Evolutionary conservation across 2,329 filamentous ascomycete genomes (phyloP), one percentile per base, ranked within the genome.

Genomic region (Basipetospora chlamydospora): DNA sequence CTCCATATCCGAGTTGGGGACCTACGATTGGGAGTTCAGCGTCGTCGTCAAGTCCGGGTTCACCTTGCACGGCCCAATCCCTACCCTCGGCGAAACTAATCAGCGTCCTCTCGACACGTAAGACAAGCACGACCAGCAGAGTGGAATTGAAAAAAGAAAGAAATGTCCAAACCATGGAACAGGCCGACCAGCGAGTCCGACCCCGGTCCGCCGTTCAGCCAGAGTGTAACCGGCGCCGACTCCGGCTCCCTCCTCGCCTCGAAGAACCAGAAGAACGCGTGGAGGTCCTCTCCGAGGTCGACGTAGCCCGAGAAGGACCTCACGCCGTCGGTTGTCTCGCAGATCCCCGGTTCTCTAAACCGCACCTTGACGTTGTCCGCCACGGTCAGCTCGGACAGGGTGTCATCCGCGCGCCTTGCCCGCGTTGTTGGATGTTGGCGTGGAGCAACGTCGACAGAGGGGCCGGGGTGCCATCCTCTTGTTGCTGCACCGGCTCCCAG

Each of bases 121-220:
- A n/a, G n/a, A n/a, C n/a, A n/a, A n/a, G n/a, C n/a, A n/a, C n/a
- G n/a, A n/a, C n/a, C n/a, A n/a, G n/a, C n/a, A n/a, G n/a, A n/a
- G n/a, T n/a, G 3, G 29, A 31, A 6, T n/a, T 6, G 11, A 16
- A 16, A 31, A 23, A 11, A 23, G 10, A 17, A 11, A 11, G 18
- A 17, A 5, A 15, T 7, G 11, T 13, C n/a, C n/a, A 9, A 26
- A 38, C 35, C 28, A 13, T 23, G 31, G 6, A 46, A 41, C 3
- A 48, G 29, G 1, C 45, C 46, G 28, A 44, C 42, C 42, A 48
- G 38, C 10, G 46, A 47, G 10, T 45, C 46, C 28, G 58, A 60
- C 10, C 72, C 72, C 3, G 72, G 72, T 2, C 72, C 72, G 20
- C 72, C 72, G 49, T 73, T 75, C 35, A 76, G 53, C 66, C 66